Conservation (phyloP, 176 grass and related monocot species). For the Dendrocalamus sinicus region DNA sequence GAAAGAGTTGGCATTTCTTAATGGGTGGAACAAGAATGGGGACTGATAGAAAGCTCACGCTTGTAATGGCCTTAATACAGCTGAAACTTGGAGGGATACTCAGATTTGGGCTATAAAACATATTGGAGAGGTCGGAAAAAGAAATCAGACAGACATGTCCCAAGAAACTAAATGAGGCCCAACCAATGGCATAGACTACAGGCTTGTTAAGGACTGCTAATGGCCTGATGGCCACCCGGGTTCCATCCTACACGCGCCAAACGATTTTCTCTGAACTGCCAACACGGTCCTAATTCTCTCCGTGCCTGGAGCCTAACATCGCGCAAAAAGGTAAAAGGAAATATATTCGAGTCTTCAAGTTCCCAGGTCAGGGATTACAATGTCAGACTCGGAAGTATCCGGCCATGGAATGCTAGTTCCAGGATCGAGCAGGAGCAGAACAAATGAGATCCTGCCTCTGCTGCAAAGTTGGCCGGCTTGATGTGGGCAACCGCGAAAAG, state of each 20-base stretch:
- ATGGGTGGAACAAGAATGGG: too few relatives aligned
- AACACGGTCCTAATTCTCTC: too few relatives aligned
- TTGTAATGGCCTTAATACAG: too few relatives aligned
- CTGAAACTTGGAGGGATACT: too few relatives aligned
- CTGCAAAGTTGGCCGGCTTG: constrained; percentile 18
- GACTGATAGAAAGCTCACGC: too few relatives aligned
- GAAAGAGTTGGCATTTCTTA: too few relatives aligned
- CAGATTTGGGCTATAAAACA: background rate
- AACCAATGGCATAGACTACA: background rate
- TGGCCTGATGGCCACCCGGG: too few relatives aligned
- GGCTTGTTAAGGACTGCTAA: too few relatives aligned
- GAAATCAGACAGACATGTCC: background rate
- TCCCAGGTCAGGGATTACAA: background rate
- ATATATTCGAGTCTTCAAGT: background rate
- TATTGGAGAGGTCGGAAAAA: background rate
- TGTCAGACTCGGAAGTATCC: background rate
- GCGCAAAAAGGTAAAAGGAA: too few relatives aligned
- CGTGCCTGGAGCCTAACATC: too few relatives aligned
- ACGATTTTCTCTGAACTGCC: too few relatives aligned
- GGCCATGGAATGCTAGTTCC: constrained; percentile 30
- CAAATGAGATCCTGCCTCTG: background rate
- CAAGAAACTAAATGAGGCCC: background rate
- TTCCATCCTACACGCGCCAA: too few relatives aligned
- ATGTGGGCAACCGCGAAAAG: constrained; percentile 44
- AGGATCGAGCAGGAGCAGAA: background rate